Evolutionary conservation across 176 grass and related monocot genomes (phyloP).

Genomic region (Zizania latifolia): DNA sequence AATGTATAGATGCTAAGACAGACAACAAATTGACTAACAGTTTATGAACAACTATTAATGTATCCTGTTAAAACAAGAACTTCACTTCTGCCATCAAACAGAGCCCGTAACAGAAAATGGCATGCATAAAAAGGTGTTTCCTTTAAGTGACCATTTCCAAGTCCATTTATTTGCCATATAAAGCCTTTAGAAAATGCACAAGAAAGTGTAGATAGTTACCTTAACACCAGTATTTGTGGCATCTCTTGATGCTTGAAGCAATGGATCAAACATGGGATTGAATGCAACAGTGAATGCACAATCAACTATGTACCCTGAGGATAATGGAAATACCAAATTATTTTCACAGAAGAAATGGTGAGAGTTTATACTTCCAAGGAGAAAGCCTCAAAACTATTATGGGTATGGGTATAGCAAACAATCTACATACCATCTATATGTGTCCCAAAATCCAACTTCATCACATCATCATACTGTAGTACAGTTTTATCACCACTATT

Average conservation of each 20-base stretch:
- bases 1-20: neutral
- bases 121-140: neutral
- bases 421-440: constrained; percentile 70
- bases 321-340: neutral
- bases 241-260: constrained; percentile 89
- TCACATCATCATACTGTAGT: constrained; percentile 95
- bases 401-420: neutral
- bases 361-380: neutral
- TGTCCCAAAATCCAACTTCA: constrained; percentile 99
- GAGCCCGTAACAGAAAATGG: neutral
- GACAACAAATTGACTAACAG: neutral
- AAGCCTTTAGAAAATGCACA: neutral
- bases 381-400: constrained; percentile 1
- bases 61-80: neutral
- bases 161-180: neutral
- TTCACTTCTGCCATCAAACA: neutral
- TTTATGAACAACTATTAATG: neutral
- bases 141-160: neutral
- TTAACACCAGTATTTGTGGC: constrained; percentile 92
- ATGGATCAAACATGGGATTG: constrained; percentile 94
- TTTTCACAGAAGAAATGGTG: neutral
- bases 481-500: constrained; percentile 94
- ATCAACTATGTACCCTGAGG: constrained; percentile 83
- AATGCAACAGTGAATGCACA: constrained; percentile 94
- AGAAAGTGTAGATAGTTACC: constrained; percentile 27